phyloP scores from a whole-genome alignment of 2,329 filamentous ascomycete genomes.

The Anthostomella pinea region DNA sequence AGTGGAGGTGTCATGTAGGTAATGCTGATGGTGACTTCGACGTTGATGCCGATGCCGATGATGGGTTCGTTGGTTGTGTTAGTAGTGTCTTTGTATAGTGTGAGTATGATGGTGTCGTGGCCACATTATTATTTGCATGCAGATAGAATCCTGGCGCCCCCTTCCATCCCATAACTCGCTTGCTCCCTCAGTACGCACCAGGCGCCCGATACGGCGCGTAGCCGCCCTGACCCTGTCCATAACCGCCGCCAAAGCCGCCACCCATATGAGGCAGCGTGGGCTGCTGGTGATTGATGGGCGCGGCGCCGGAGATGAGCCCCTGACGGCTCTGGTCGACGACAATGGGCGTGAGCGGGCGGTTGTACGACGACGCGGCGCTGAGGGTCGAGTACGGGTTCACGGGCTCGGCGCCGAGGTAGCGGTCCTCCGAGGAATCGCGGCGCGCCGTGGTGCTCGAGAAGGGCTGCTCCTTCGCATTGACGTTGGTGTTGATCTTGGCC shows the following conservation, averaged over 20 bases:
- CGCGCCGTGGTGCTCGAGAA: conserved; percentile 1
- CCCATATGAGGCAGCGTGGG: conserved; percentile 34
- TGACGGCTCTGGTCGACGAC: conserved; percentile 34
- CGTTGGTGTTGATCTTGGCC: conserved; percentile 37
- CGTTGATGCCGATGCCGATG: not conserved
- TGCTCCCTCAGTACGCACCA: conserved; percentile 15
- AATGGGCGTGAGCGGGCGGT: conserved; percentile 38
- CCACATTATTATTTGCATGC: conserved; percentile 7
- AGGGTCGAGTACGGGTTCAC: conserved; percentile 26
- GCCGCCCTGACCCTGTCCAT: conserved; percentile 15
- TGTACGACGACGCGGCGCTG: conserved; percentile 18
- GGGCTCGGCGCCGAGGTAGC: conserved; percentile 27
- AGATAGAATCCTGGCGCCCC: not conserved
- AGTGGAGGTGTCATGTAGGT: too few species aligned
- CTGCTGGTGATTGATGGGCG: conserved; percentile 38
- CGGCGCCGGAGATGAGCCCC: conserved; percentile 38
- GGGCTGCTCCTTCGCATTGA: conserved; percentile 32
- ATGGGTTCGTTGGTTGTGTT: too few species aligned
- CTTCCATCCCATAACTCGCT: too few species aligned
- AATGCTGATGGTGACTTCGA: not conserved
- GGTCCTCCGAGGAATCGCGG: conserved; percentile 34
- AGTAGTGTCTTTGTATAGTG: conserved; percentile 4
- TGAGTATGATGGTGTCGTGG: conserved; percentile 6
- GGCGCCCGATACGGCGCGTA: conserved; percentile 16
- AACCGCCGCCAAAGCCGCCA: conserved; percentile 18